These are phyloP conservation scores for Brassica incana DNA, from an alignment of 345 rosid species.

Conservation along the genomic window DNA sequence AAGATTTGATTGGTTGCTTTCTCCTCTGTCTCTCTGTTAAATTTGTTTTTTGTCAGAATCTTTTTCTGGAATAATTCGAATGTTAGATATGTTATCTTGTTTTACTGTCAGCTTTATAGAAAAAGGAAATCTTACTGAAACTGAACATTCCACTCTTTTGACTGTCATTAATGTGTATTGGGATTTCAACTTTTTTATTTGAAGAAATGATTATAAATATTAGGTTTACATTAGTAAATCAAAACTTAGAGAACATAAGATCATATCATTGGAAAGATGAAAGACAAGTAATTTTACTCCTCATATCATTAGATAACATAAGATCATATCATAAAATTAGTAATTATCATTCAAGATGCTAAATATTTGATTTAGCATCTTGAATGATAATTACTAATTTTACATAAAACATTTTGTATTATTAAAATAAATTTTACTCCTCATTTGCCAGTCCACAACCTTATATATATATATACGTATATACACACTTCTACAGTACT, in stretches of 20 bases:
- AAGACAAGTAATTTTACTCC: not conserved
- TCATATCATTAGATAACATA: too few species aligned
- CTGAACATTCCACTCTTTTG: conserved; percentile 29
- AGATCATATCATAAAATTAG: too few species aligned
- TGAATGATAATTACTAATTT: not conserved
- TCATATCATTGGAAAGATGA: not conserved
- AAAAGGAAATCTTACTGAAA: conserved; percentile 20
- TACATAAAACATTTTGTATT: not conserved
- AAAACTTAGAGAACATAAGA: not conserved
- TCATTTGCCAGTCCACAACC: not conserved
- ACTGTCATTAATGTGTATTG: not conserved
- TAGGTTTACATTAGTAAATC: not conserved
- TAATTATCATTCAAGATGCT: too few species aligned
- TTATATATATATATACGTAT: not conserved
- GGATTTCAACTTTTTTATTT: conserved; percentile 30
- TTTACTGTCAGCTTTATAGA: conserved; percentile 28
- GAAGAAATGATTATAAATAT: not conserved
- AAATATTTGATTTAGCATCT: not conserved
- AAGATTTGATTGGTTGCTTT: conserved; percentile 41
- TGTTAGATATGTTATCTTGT: not conserved
- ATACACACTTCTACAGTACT: not conserved
- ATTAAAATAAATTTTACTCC: not conserved
- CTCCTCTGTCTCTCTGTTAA: conserved; percentile 4
- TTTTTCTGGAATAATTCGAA: conserved; percentile 24
- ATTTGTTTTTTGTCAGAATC: conserved; percentile 28